Evolutionary conservation across 2,329 filamentous ascomycete genomes (phyloP), one percentile per base, ranked within the genome.

Genomic region (Fusarium illudens): DNA sequence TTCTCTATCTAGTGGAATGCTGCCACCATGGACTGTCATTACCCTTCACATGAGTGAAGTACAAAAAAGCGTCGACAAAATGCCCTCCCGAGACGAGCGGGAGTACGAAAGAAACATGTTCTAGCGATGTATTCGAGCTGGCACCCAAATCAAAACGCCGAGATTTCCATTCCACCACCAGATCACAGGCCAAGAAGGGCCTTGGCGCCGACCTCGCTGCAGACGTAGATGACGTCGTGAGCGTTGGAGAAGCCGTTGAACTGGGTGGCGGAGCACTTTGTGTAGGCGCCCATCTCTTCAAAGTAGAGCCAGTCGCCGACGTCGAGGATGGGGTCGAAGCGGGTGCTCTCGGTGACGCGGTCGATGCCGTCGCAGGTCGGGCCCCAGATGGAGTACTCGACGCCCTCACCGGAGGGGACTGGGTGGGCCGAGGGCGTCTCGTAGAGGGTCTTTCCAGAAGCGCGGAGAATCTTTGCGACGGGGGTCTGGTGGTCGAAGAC

Each of bases 291-390:
- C 96, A 99, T 99, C 65, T 97, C 89, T 82, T 97, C 93, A 80
- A 99, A 99, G 83, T 97, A 99, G 57, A 99, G 86, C 96, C 96
- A 99, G 79, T 99, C 96, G 54, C 96, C 96, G 8, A 97, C 92
- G 76, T 97, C 90, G 42, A 99, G 83, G 49, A 91, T 86, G 55
- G 92, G 89, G 32, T 89, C 83, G 75, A 97, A 93, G 65, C 86
- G 87, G 79, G 92, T 93, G 76, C 90, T 92, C 78, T 93, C 89
- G 51, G 91, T 89, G 80, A 99, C 97, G 79, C 94, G 92, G 81
- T 99, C 96, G 75, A 99, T 98, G 64, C 96, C 95, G 77, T 99
- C 96, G 77, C 96, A 99, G 15, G 96, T 98, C 1, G 96, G 96
- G 6, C 96, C 96, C 95, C 96, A 99, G 81, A 99, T 92, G 20